Conservation (phyloP, 768 basidiomycete species). For the Leucosporidium yakuticum region DNA sequence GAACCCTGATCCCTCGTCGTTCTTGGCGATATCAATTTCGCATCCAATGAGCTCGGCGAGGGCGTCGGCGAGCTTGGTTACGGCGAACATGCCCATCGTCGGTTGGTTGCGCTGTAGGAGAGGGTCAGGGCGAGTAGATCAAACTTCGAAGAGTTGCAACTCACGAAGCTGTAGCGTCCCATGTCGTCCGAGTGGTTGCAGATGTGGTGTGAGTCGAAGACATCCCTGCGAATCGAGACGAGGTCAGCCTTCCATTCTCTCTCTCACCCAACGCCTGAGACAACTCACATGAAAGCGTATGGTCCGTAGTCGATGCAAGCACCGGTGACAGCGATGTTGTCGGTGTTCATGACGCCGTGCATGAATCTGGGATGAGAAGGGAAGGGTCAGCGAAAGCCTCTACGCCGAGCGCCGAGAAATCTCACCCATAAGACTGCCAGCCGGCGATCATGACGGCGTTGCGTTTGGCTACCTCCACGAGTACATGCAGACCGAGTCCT, state of each 20-base stretch:
- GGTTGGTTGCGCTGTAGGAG: conserved; percentile 43
- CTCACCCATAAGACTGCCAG: conserved; percentile 92
- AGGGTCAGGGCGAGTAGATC: neutral
- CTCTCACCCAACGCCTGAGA: neutral
- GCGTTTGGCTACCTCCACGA: conserved; percentile 70
- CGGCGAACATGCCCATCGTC: conserved; percentile 57
- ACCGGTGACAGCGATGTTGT: conserved; percentile 58
- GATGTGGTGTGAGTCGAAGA: conserved; percentile 74
- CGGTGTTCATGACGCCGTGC: conserved; percentile 77
- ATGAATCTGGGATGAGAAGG: conserved; percentile 2
- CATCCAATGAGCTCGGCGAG: conserved; percentile 81
- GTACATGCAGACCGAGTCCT: conserved; percentile 43
- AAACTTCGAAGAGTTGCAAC: neutral
- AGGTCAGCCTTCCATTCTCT: neutral
- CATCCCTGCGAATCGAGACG: conserved; percentile 77
- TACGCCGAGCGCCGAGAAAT: neutral
- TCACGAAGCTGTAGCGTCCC: conserved; percentile 42
- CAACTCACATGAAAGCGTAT: conserved; percentile 32
- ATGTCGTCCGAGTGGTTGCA: conserved; percentile 83
- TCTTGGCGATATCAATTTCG: conserved; percentile 56
- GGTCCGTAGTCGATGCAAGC: conserved; percentile 55
- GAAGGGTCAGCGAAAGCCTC: neutral
- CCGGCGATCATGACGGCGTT: conserved; percentile 89
- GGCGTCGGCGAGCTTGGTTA: conserved; percentile 57
- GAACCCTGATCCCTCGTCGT: conserved; percentile 43